Evolutionary conservation across 164 flowering plant species (phyloP), one percentile per base, ranked within the genome.

Genomic region (Houttuynia cordata): DNA sequence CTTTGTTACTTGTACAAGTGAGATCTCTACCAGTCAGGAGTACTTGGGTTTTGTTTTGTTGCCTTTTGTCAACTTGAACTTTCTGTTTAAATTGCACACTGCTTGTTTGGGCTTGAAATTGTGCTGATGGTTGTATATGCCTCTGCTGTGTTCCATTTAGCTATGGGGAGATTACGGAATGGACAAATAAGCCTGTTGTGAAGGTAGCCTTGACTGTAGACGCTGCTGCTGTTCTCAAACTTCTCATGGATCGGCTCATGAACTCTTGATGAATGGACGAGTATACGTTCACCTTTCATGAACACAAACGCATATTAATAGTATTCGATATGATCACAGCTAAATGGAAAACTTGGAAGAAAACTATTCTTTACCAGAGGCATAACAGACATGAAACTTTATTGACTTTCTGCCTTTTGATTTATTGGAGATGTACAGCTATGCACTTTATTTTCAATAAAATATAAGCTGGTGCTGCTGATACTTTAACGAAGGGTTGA

Each of bases 161-260:
- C 74, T 92, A 83, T 68, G 85, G 30, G 37, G 96, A 84, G 72
- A 73, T 70, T 45, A 81, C 85, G 0, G 88, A 83, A 53, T 92
- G 98, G 98, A 70, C 76, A 0, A 73, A 81, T 63, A 80, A 87
- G 63, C 96, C 98, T 7, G 62, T 77, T 1, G 91, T 87, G 15
- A 92, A 92, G 80, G 93, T 92, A 51, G 98, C 98, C 1, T 91
- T 92, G 50, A 89, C 96, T 0, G 91, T 92, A 47, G 91, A 92
- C 78, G 91, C 88, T 69, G 78, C 84, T 7, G 66, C 80, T 6
- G 75, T 87, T n/a, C 71, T 81, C 21, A 78, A 83, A 61, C 57
- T 89, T 75, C 66, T 89, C 58, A 80, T 89, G 96, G 91, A 88
- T 1, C 76, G 98, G 62, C 88, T 92, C n/a, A 85, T 83, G 64